phyloP scores from a whole-genome alignment of 306 rosid species.

The Dalbergia cochinchinensis region DNA sequence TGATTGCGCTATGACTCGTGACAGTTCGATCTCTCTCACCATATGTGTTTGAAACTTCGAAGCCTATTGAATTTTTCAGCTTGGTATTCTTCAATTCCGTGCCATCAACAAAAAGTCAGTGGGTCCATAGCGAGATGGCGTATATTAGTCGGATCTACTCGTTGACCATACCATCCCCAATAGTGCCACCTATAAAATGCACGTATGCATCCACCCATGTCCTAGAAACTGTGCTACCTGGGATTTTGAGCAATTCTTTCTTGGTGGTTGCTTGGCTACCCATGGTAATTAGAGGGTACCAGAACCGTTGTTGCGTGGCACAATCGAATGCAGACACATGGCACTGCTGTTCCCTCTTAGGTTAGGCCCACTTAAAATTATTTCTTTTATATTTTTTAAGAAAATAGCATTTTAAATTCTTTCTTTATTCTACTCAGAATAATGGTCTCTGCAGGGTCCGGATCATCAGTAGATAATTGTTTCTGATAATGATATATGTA shows the following conservation, averaged over 20 bases:
- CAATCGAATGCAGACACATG: too few species aligned
- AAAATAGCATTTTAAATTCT: not conserved
- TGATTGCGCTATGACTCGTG: conserved; percentile 10
- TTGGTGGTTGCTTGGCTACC: too few species aligned
- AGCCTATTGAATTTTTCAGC: not conserved
- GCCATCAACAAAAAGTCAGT: not conserved
- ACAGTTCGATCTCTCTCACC: conserved; percentile 21
- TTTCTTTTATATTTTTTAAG: too few species aligned
- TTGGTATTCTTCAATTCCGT: not conserved
- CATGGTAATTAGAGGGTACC: too few species aligned
- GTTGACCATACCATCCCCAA: conserved; percentile 40
- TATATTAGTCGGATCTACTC: not conserved
- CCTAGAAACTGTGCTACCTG: not conserved
- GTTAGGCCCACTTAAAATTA: too few species aligned
- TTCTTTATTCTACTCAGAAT: not conserved
- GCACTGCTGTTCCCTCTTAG: too few species aligned
- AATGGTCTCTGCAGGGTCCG: not conserved
- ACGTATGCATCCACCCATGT: not conserved
- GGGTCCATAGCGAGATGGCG: conserved; percentile 40
- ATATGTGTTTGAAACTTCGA: not conserved
- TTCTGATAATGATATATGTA: too few species aligned
- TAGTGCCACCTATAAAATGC: not conserved
- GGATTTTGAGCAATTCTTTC: not conserved
- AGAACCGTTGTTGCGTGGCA: too few species aligned
- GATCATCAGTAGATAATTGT: too few species aligned